Conservation (phyloP, 306 rosid species). For the Oxytropis ochrocephala region DNA sequence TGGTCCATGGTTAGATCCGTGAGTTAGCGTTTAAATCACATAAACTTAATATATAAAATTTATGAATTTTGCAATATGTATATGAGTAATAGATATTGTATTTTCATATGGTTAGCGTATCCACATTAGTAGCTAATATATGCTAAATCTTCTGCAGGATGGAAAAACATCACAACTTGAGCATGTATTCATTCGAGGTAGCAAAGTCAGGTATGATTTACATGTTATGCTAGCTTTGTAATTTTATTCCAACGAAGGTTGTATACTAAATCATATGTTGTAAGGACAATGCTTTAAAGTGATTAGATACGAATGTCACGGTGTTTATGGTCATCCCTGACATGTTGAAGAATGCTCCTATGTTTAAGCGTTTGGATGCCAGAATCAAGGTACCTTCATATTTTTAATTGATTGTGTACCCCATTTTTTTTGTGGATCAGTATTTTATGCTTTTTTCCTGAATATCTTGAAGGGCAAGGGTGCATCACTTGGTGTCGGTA, state of each 20-base stretch:
- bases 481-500: constrained; percentile 95
- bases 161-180: constrained; percentile 95
- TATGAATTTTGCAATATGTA: too few species aligned
- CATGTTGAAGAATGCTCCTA: constrained; percentile 98
- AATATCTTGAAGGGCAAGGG: constrained; percentile 83
- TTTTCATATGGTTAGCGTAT: neutral
- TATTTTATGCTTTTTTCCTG: constrained; percentile 13
- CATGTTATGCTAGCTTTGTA: neutral
- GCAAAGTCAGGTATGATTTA: constrained; percentile 87
- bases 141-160: constrained; percentile 44
- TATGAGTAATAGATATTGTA: too few species aligned
- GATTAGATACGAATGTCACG: constrained; percentile 18
- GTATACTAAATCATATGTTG: neutral
- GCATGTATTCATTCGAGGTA: constrained; percentile 95
- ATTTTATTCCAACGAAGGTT: neutral
- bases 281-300: constrained; percentile 1
- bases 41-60: too few species aligned
- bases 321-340: constrained; percentile 99
- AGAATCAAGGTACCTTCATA: constrained; percentile 65
- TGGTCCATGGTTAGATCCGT: too few species aligned
- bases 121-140: constrained; percentile 13
- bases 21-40: too few species aligned
- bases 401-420: neutral
- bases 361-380: constrained; percentile 98
- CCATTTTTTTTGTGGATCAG: neutral